Evolutionary conservation across 257 asterid genomes (phyloP).

Genomic region (Rehmannia glutinosa): DNA sequence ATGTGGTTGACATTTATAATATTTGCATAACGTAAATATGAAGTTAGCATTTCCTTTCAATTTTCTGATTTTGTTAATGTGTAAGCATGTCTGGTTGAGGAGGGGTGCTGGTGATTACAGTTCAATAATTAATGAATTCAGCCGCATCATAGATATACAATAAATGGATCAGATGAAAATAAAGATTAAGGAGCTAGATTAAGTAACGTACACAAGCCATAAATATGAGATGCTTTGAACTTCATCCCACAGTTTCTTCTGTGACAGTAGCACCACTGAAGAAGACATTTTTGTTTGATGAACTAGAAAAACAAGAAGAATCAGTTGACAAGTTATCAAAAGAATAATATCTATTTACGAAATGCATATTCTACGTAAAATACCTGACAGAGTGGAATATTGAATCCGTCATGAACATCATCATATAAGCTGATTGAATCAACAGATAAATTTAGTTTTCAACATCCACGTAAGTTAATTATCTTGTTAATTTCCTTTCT

Average conservation of each 20-base stretch:
- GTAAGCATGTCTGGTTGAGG: not conserved
- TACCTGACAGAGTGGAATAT: not conserved
- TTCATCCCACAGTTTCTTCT: not conserved
- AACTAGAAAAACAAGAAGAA: not conserved
- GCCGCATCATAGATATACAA: not conserved
- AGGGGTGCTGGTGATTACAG: not conserved
- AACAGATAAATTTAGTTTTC: not conserved
- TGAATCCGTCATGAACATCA: not conserved
- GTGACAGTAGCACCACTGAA: not conserved
- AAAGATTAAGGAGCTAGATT: not conserved
- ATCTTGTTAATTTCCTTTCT: not conserved
- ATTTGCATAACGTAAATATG: not conserved
- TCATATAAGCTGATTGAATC: not conserved
- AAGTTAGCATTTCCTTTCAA: not conserved
- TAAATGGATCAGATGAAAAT: not conserved
- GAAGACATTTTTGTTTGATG: not conserved
- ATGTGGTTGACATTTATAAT: not conserved
- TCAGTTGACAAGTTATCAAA: not conserved
- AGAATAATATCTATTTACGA: not conserved
- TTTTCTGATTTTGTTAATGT: not conserved
- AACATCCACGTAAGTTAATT: not conserved
- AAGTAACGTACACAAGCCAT: not conserved
- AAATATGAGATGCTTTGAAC: too few species aligned
- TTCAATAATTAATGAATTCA: not conserved
- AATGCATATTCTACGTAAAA: not conserved